Evolutionary conservation across 163 green algal species (phyloP).

Genomic region (Chlamydomonas reinhardtii): DNA sequence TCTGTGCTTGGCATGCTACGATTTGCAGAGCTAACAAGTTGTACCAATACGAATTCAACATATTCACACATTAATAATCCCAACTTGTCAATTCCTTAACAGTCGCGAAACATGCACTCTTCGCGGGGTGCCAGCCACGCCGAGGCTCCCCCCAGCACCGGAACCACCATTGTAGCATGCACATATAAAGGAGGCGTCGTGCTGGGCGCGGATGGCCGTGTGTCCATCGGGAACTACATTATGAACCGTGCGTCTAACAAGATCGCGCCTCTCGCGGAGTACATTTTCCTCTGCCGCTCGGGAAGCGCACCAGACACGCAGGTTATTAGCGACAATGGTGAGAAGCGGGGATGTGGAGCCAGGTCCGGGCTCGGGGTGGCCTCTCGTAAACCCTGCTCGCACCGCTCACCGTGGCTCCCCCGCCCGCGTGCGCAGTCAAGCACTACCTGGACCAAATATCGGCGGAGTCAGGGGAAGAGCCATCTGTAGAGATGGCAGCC

Average conservation of each 20-base stretch:
- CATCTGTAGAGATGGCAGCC: slow-evolving; percentile 81
- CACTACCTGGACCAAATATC: slow-evolving; percentile 83
- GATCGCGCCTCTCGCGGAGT: slow-evolving; percentile 88
- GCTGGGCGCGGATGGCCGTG: slow-evolving; percentile 91
- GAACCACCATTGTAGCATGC: slow-evolving; percentile 96
- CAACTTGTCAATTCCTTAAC: neutral
- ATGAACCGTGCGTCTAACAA: slow-evolving; percentile 97
- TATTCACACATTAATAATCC: neutral
- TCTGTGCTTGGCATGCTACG: too few relatives aligned
- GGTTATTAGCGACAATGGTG: slow-evolving; percentile 90
- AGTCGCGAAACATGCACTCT: slow-evolving; percentile 10
- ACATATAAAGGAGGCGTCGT: slow-evolving; percentile 93
- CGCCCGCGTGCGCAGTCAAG: slow-evolving; percentile 70
- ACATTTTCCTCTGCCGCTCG: slow-evolving; percentile 89
- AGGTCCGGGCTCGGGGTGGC: neutral
- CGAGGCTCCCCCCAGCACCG: slow-evolving; percentile 65
- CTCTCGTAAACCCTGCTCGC: neutral
- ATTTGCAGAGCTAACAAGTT: neutral
- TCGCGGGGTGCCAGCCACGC: slow-evolving; percentile 28
- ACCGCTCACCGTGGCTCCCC: neutral
- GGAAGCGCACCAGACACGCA: slow-evolving; percentile 94
- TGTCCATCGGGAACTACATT: slow-evolving; percentile 95
- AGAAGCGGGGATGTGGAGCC: neutral
- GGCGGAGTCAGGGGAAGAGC: slow-evolving; percentile 73
- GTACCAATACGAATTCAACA: neutral